Evolutionary conservation across 805 yeast species (phyloP).

Genomic region (Ogataea allantospora): DNA sequence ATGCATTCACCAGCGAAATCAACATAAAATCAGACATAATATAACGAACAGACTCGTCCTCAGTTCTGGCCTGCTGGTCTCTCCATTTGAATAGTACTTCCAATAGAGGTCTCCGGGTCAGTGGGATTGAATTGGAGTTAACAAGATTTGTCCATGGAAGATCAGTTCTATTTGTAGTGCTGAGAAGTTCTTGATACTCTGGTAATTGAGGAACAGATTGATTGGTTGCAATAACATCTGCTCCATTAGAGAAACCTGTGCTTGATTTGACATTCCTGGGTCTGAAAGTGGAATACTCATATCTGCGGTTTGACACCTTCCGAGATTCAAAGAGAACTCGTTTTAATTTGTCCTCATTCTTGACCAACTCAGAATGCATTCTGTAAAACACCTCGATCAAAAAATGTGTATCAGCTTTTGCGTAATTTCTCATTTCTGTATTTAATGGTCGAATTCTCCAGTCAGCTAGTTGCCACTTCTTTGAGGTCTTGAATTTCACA

Average conservation of each 20-base stretch:
- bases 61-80: slow-evolving; percentile 66
- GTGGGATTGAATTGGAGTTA: slow-evolving; percentile 62
- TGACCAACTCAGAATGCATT: slow-evolving; percentile 60
- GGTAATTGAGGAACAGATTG: slow-evolving; percentile 30
- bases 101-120: slow-evolving; percentile 51
- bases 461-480: slow-evolving; percentile 93
- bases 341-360: slow-evolving; percentile 43
- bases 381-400: slow-evolving; percentile 76
- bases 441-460: slow-evolving; percentile 92
- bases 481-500: slow-evolving; percentile 84
- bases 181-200: slow-evolving; percentile 27
- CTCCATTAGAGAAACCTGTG: slow-evolving; percentile 15
- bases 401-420: slow-evolving; percentile 94
- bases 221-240: slow-evolving; percentile 30
- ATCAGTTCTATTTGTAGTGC: slow-evolving; percentile 33
- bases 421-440: slow-evolving; percentile 74
- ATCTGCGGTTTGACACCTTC: slow-evolving; percentile 74
- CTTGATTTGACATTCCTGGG: slow-evolving; percentile 29
- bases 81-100: slow-evolving; percentile 77
- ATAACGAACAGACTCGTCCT: slow-evolving; percentile 82
- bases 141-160: slow-evolving; percentile 66
- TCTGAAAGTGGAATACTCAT: slow-evolving; percentile 74
- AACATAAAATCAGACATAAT: slow-evolving; percentile 81
- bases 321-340: slow-evolving; percentile 73
- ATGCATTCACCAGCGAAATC: slow-evolving; percentile 47